Evolutionary conservation across 768 basidiomycete genomes (phyloP), one percentile per base, ranked within the genome.

Genomic region (Agrocybe chaxingu): DNA sequence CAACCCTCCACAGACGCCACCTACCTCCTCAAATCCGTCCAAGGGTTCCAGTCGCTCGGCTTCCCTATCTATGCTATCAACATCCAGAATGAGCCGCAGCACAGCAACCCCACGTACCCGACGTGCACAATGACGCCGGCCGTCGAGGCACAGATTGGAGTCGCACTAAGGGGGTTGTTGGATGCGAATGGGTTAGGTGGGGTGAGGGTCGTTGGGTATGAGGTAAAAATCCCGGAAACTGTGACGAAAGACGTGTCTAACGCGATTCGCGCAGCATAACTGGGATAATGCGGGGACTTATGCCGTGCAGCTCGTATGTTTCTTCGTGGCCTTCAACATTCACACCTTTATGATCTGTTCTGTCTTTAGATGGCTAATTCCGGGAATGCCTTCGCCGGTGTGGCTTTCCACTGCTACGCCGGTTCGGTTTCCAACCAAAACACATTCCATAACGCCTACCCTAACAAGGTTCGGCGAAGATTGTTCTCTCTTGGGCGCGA

Each of bases 391-490:
- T 85, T 86, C 50, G 71, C 75, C 11, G 87, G 87, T 3, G 85
- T 82, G 9, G 69, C 82, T 0, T 89, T 88, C 61, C 87, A 90
- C 62, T 89, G 89, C 57, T 89, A 91, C 50, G 69, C 64, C 7
- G 87, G 86, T 1, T 66, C 60, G 19, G 79, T 80, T 35, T 64
- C 59, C 1, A 61, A 81, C 3, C 85, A 88, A 62, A 73, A 77
- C 38, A 59, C 62, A 1, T 89, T 87, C 66, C 77, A 80, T 29
- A 67, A 69, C 38, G 71, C 71, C 8, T 85, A 70, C 53, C 84
- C 85, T 1, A 62, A 63, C 51, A 85, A 85, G 69, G 81, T 76
- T 33, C 24, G 3, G n/a, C 34, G 74, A 70, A 61, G 63, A n/a
- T 67, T 67, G 41, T 68, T 70, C 51, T 66, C 51, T 66, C 67